These are phyloP conservation scores for Globisporangium nagaii DNA, from an alignment of 352 stramenopile species.

Conservation along the genomic window DNA sequence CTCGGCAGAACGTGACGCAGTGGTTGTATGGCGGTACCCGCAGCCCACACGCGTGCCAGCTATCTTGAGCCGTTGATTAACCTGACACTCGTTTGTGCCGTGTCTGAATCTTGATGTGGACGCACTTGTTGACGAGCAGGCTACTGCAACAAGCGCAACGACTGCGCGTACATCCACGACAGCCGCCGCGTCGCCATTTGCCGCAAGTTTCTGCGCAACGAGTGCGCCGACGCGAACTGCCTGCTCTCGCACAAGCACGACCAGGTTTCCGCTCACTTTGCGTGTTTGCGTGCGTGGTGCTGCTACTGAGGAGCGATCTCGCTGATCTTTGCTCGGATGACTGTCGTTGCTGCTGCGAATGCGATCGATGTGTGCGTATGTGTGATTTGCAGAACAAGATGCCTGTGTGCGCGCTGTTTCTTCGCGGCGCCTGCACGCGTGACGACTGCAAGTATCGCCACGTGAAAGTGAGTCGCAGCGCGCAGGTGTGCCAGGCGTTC, in stretches of 20 bases:
- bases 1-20: too few relatives aligned
- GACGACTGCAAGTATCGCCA: conserved; percentile 77
- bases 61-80: too few relatives aligned
- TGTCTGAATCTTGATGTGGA: too few relatives aligned
- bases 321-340: background rate
- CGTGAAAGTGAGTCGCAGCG: conserved; percentile 70
- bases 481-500: conserved; percentile 61
- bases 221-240: conserved; percentile 54
- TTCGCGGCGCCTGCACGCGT: conserved; percentile 63
- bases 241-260: conserved; percentile 68
- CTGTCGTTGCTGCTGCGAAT: conserved; percentile 7
- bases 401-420: conserved; percentile 75
- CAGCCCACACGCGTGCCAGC: too few relatives aligned
- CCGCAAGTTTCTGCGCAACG: conserved; percentile 65
- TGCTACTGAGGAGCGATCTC: background rate
- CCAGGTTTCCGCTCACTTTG: conserved; percentile 37
- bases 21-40: too few relatives aligned
- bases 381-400: conserved; percentile 64
- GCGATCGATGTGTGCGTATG: conserved; percentile 1
- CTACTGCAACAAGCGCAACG: conserved; percentile 78
- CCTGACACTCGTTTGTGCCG: background rate
- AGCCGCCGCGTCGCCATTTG: conserved; percentile 80
- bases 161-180: conserved; percentile 79
- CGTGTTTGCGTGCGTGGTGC: background rate
- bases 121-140: conserved; percentile 25